Evolutionary conservation across 129 eudicot genomes (phyloP).

Genomic region (Ambrosia trifida): DNA sequence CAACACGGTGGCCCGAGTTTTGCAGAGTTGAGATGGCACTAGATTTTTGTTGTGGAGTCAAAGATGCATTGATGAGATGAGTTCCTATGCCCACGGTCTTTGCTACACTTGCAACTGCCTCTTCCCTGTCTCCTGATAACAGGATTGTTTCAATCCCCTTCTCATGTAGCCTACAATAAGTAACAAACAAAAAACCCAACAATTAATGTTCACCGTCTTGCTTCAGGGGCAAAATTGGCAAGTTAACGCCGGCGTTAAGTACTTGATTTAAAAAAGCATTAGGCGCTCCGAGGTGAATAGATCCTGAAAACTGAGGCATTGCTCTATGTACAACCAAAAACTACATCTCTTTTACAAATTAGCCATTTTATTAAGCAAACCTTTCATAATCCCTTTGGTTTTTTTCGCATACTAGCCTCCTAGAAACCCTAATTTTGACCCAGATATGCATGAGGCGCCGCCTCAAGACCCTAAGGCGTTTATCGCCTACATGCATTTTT

Average conservation of each 20-base stretch:
- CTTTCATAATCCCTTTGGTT: no score
- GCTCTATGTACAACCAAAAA: no score
- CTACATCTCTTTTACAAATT: no score
- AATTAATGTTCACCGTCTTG: no score
- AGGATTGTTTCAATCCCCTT: conserved; percentile 68
- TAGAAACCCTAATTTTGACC: no score
- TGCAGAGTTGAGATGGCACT: conserved; percentile 65
- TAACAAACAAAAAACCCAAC: no score
- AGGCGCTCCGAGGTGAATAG: no score
- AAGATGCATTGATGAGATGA: conserved; percentile 65
- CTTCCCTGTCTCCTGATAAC: conserved; percentile 99
- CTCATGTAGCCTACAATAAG: conserved; percentile 57
- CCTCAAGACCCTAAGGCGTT: no score
- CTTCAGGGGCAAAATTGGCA: conserved; percentile 35
- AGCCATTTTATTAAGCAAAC: neutral
- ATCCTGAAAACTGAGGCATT: no score
- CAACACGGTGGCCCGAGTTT: conserved; percentile 74
- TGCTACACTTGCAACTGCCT: conserved; percentile 97
- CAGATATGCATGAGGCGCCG: no score
- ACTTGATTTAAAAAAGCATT: neutral
- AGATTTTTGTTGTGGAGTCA: conserved; percentile 89
- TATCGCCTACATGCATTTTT: no score
- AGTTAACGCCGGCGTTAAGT: conserved; percentile 1
- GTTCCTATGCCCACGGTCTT: conserved; percentile 64
- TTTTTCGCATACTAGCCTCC: no score